Evolutionary conservation across 2,329 filamentous ascomycete species (phyloP).

Genomic region (Knufia fluminis): DNA sequence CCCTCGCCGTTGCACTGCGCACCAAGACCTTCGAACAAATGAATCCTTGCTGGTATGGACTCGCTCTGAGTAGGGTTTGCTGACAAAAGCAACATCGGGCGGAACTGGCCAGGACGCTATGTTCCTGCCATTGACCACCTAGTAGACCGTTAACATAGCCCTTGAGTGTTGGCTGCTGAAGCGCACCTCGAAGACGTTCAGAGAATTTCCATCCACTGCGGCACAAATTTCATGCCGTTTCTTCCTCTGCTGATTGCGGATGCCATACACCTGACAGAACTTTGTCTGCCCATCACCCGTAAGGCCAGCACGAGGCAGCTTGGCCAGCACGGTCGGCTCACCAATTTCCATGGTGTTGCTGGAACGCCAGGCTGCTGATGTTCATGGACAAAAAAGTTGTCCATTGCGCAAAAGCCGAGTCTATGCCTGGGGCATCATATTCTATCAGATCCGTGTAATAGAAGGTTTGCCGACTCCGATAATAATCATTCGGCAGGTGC

Average conservation of each 20-base stretch:
- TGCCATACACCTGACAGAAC: conserved; percentile 42
- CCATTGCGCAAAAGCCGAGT: too few relatives aligned
- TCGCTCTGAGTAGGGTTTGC: conserved; percentile 50
- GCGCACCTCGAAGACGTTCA: conserved; percentile 54
- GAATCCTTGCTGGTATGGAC: conserved; percentile 35
- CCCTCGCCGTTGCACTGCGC: conserved; percentile 37
- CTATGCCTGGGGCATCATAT: too few relatives aligned
- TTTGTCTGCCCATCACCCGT: conserved; percentile 32
- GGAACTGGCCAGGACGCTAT: conserved; percentile 54
- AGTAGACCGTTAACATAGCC: conserved; percentile 10
- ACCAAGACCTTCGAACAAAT: conserved; percentile 47
- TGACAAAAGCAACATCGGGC: conserved; percentile 49
- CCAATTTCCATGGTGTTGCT: conserved; percentile 34
- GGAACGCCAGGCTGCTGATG: background rate
- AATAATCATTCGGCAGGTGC: too few relatives aligned
- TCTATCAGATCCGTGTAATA: too few relatives aligned
- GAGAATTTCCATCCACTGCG: conserved; percentile 50
- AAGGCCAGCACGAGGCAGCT: conserved; percentile 37
- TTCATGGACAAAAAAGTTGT: too few relatives aligned
- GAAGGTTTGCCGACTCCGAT: too few relatives aligned
- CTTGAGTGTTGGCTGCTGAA: background rate
- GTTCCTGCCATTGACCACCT: conserved; percentile 53
- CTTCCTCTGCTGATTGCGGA: conserved; percentile 48
- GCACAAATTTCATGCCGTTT: conserved; percentile 54
- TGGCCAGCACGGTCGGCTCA: conserved; percentile 35